Percentiles rank a stretch among this genome's conserved stretches.
phyloP scores from a whole-genome alignment of 2,329 filamentous ascomycete species.

The Thermomyces lanuginosus region DNA sequence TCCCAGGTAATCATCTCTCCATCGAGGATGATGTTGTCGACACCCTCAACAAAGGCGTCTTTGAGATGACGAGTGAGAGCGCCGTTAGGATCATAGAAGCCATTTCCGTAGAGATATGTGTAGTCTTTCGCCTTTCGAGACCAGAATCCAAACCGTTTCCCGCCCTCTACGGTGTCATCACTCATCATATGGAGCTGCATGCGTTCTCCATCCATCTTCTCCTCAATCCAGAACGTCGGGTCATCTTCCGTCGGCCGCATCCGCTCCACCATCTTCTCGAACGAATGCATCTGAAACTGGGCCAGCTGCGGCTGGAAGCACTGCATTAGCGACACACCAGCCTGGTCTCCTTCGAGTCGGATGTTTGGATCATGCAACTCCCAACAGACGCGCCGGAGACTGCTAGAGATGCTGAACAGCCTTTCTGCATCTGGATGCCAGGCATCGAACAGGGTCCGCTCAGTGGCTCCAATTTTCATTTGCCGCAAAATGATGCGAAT shows the following conservation, averaged over 20 bases:
- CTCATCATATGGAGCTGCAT: slow-evolving; percentile 90
- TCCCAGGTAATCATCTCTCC: slow-evolving; percentile 99
- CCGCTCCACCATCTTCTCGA: slow-evolving; percentile 60
- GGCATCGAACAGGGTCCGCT: slow-evolving; percentile 70
- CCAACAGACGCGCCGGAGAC: slow-evolving; percentile 82
- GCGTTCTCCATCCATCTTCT: slow-evolving; percentile 90
- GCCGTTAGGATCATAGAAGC: slow-evolving; percentile 56
- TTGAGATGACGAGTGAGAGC: slow-evolving; percentile 67
- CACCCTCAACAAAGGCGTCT: slow-evolving; percentile 57
- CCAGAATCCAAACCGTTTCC: slow-evolving; percentile 70
- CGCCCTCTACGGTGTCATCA: slow-evolving; percentile 51
- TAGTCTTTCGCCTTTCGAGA: slow-evolving; percentile 94
- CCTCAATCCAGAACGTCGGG: slow-evolving; percentile 83
- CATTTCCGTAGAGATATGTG: slow-evolving; percentile 75
- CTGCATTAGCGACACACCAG: slow-evolving; percentile 68
- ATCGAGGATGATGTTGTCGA: slow-evolving; percentile 78
- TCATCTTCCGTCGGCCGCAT: slow-evolving; percentile 53
- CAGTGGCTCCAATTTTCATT: slow-evolving; percentile 61
- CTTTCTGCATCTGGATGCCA: slow-evolving; percentile 67
- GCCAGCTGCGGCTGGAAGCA: slow-evolving; percentile 94
- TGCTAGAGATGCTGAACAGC: slow-evolving; percentile 81
- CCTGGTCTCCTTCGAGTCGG: slow-evolving; percentile 57
- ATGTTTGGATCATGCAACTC: slow-evolving; percentile 61
- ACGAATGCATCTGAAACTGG: slow-evolving; percentile 71
- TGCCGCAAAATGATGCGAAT: slow-evolving; percentile 81